phyloP scores from a whole-genome alignment of 2,329 filamentous ascomycete species.

The Colletotrichum tamarilloi region DNA sequence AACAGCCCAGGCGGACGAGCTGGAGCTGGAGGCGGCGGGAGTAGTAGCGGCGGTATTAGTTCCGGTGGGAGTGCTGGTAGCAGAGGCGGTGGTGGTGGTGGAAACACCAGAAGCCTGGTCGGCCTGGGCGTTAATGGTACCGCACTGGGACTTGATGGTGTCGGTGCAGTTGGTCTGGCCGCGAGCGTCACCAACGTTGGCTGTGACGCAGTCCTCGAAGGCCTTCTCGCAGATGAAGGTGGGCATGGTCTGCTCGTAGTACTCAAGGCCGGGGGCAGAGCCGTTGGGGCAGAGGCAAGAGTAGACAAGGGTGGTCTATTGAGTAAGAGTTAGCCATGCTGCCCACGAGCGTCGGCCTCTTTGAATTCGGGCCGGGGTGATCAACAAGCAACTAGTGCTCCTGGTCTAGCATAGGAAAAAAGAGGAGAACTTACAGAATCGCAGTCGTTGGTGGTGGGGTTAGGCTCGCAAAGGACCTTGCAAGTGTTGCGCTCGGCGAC shows the following conservation, averaged over 20 bases:
- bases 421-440: slow-evolving; percentile 52
- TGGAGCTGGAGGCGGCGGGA: slow-evolving; percentile 37
- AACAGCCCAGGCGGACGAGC: slow-evolving; percentile 46
- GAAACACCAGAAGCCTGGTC: slow-evolving; percentile 17
- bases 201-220: slow-evolving; percentile 58
- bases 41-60: slow-evolving; percentile 35
- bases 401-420: background rate
- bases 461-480: slow-evolving; percentile 55
- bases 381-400: background rate
- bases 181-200: slow-evolving; percentile 52
- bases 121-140: slow-evolving; percentile 44
- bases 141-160: slow-evolving; percentile 61
- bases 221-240: slow-evolving; percentile 64
- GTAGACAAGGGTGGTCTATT: slow-evolving; percentile 57
- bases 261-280: slow-evolving; percentile 61
- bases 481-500: slow-evolving; percentile 62
- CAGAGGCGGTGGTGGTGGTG: slow-evolving; percentile 33
- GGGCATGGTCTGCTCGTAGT: slow-evolving; percentile 64
- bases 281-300: slow-evolving; percentile 62
- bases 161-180: slow-evolving; percentile 61
- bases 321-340: slow-evolving; percentile 23
- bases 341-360: background rate
- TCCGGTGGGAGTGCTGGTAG: slow-evolving; percentile 23
- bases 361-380: background rate
- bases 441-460: slow-evolving; percentile 56